Conservation (phyloP, 2,329 filamentous ascomycete genomes). For the Curvularia hawaiiensis region DNA sequence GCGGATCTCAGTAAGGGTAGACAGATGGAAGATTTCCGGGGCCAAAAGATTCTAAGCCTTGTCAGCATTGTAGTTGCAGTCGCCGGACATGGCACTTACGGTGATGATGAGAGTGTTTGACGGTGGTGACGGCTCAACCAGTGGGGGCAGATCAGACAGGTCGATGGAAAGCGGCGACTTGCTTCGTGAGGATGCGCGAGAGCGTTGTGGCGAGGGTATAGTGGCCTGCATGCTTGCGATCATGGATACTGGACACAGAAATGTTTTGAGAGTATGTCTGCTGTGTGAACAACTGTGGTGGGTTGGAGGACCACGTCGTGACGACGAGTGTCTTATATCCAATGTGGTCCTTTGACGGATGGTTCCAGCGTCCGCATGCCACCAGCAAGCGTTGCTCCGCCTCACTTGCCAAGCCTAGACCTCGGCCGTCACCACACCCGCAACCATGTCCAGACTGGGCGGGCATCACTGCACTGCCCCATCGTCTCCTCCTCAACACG, state of each 20-base stretch:
- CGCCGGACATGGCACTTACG: slow-evolving; percentile 35
- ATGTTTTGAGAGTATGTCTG: slow-evolving; percentile 8
- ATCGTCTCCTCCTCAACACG: slow-evolving; percentile 25
- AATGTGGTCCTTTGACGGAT: slow-evolving; percentile 21
- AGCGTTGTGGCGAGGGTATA: slow-evolving; percentile 41
- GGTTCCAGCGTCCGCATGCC: slow-evolving; percentile 32
- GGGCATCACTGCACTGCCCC: slow-evolving; percentile 38
- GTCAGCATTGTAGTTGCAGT: slow-evolving; percentile 18
- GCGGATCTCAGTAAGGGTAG: slow-evolving; percentile 75
- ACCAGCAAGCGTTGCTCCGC: slow-evolving; percentile 23
- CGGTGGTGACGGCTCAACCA: slow-evolving; percentile 72
- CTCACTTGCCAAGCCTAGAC: slow-evolving; percentile 25
- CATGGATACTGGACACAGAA: slow-evolving; percentile 19
- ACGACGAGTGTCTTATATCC: slow-evolving; percentile 32
- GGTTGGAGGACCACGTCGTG: slow-evolving; percentile 19
- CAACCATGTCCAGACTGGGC: slow-evolving; percentile 23
- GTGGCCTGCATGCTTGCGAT: slow-evolving; percentile 37
- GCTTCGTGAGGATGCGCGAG: slow-evolving; percentile 43
- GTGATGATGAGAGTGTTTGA: slow-evolving; percentile 87
- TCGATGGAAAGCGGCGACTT: slow-evolving; percentile 69
- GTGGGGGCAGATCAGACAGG: slow-evolving; percentile 72
- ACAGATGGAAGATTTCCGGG: slow-evolving; percentile 72
- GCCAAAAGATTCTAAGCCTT: slow-evolving; percentile 67
- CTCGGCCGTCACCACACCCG: slow-evolving; percentile 21
- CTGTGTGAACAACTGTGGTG: slow-evolving; percentile 20